Base-by-base conservation (phyloP, 2,329 filamentous ascomycete genomes). In the Eutypella sp. region DNA sequence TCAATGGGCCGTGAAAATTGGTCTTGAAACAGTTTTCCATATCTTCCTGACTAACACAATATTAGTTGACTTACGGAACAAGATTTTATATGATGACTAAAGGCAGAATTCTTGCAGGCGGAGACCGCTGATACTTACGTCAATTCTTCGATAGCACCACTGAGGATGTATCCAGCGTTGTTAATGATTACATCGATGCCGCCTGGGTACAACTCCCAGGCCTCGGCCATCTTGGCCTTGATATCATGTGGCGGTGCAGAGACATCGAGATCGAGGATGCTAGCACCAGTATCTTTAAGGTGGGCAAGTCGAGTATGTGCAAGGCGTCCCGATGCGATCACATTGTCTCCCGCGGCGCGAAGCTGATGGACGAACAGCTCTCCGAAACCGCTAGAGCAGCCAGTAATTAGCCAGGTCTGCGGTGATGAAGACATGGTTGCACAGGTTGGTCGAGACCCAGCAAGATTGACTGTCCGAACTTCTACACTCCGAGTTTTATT, bases 351-450 rank as follows among this genome's bases (percentile, higher is more conserved):
- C 4, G 54, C 50, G 19, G 60, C 57, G 6, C 65, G 53, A 29
- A 71, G 60, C 40, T 66, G 61, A n/a, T 62, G 61, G 5, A 65
- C 65, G 16, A 71, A 54, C 4, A 55, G 39, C 36, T 64, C 57
- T 19, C 69, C 69, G 31, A 72, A 71, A 22, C 69, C 69, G 39
- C 64, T 70, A 9, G 67, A 69, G 50, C 66, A 69, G 34, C 69
- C 69, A 1, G 70, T 72, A 27, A 73, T 63, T 11, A 72, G 42
- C 65, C 64, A 69, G 3, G 60, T 65, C 44, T 55, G 44, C 25
- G 25, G n/a, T n/a, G n/a, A n/a, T n/a, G n/a, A n/a, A n/a, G n/a
- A n/a, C n/a, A n/a, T n/a, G n/a, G n/a, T n/a, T n/a, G n/a, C n/a
- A n/a, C n/a, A n/a, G n/a, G n/a, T n/a, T n/a, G n/a, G n/a, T n/a